phyloP scores from a whole-genome alignment of 306 rosid species.

The Crataegus laevigata region DNA sequence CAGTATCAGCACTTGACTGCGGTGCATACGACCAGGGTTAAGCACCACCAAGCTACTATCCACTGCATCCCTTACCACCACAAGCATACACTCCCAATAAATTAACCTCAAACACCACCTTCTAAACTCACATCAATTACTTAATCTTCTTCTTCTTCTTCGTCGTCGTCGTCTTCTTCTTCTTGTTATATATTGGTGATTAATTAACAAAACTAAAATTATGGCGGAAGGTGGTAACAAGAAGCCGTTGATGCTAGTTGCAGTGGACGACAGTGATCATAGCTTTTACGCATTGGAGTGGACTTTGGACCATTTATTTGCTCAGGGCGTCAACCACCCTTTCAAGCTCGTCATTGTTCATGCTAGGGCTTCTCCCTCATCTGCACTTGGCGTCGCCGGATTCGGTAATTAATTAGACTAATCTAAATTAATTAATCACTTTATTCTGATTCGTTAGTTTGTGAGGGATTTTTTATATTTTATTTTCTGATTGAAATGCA shows the following conservation, averaged over 20 bases:
- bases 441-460: neutral
- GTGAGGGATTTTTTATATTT: too few relatives aligned
- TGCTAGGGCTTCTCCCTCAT: slow-evolving; percentile 21
- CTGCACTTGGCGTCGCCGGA: slow-evolving; percentile 10
- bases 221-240: slow-evolving; percentile 14
- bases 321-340: neutral
- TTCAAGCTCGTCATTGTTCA: slow-evolving; percentile 25
- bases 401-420: slow-evolving; percentile 2
- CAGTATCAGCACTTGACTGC: neutral
- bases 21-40: neutral
- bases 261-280: slow-evolving; percentile 27
- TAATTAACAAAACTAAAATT: neutral
- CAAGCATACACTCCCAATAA: neutral
- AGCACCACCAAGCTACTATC: neutral
- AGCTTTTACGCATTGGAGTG: slow-evolving; percentile 36
- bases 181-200: neutral
- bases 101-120: neutral
- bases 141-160: neutral
- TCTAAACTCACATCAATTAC: neutral
- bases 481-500: neutral
- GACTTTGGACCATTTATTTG: slow-evolving; percentile 31
- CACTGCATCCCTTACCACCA: neutral
- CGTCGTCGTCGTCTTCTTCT: neutral
- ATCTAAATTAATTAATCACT: neutral
- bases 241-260: slow-evolving; percentile 26